These are phyloP conservation scores for Diplodia intermedia DNA, from an alignment of 2,329 filamentous ascomycete genomes.

Conservation along the genomic window DNA sequence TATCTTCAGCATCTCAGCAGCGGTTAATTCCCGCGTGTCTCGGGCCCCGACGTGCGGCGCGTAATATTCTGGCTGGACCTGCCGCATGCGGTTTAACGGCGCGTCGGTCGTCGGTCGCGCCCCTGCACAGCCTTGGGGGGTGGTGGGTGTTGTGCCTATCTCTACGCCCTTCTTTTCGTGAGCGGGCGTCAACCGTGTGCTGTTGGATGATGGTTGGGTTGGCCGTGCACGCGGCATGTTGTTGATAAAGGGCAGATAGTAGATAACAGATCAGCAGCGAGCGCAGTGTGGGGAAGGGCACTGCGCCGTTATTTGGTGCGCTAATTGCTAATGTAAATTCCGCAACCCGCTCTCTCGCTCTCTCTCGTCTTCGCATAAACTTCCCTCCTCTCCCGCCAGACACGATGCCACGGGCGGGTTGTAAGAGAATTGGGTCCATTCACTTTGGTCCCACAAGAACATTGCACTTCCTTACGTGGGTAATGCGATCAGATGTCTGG, in stretches of 20 bases:
- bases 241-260: slow-evolving; percentile 24
- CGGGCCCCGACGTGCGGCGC: too few relatives aligned
- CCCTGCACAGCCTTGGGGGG: too few relatives aligned
- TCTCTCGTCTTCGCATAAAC: not conserved
- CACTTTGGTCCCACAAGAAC: too few relatives aligned
- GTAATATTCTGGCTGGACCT: slow-evolving; percentile 17
- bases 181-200: not conserved
- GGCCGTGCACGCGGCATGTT: not conserved
- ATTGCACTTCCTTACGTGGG: too few relatives aligned
- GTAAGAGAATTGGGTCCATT: too few relatives aligned
- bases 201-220: not conserved
- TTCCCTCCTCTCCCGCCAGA: not conserved
- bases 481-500: too few relatives aligned
- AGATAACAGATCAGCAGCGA: slow-evolving; percentile 15
- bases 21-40: too few relatives aligned
- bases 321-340: slow-evolving; percentile 27
- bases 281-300: not conserved
- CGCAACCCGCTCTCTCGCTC: not conserved
- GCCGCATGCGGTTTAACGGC: slow-evolving; percentile 7
- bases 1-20: not conserved
- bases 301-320: slow-evolving; percentile 12
- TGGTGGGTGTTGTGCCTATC: too few relatives aligned
- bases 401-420: not conserved
- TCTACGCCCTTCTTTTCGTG: not conserved
- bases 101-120: not conserved